Conservation (phyloP, 2,329 filamentous ascomycete genomes). For the Dryadomyces quercus-mongolicae region DNA sequence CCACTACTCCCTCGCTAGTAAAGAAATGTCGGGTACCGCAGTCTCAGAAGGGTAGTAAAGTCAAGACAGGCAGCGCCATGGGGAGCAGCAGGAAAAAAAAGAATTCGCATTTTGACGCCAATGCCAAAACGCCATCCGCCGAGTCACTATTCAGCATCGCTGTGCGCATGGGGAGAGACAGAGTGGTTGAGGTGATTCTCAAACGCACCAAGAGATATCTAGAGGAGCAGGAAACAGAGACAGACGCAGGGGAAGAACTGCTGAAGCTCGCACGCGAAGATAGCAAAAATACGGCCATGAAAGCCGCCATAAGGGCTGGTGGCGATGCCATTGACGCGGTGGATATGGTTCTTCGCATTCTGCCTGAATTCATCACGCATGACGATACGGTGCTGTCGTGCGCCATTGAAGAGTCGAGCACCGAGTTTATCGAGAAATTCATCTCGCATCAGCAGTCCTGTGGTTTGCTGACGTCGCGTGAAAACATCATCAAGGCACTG, state of each 20-base stretch:
- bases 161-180: neutral
- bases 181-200: neutral
- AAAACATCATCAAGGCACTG: neutral
- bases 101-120: neutral
- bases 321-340: neutral
- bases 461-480: neutral
- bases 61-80: neutral
- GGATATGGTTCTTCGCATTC: neutral
- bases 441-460: neutral
- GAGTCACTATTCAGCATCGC: neutral
- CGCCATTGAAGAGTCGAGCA: neutral
- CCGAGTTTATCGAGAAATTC: neutral
- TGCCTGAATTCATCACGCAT: neutral
- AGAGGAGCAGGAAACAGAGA: neutral
- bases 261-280: neutral
- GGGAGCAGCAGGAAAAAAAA: neutral
- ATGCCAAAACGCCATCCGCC: neutral
- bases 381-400: neutral
- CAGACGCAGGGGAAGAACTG: neutral
- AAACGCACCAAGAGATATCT: neutral
- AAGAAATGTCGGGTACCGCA: neutral
- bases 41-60: neutral
- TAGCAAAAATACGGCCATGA: neutral
- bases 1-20: neutral
- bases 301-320: neutral